Conservation (phyloP, 73 alveolate genomes). For the Uronychia setigera region DNA sequence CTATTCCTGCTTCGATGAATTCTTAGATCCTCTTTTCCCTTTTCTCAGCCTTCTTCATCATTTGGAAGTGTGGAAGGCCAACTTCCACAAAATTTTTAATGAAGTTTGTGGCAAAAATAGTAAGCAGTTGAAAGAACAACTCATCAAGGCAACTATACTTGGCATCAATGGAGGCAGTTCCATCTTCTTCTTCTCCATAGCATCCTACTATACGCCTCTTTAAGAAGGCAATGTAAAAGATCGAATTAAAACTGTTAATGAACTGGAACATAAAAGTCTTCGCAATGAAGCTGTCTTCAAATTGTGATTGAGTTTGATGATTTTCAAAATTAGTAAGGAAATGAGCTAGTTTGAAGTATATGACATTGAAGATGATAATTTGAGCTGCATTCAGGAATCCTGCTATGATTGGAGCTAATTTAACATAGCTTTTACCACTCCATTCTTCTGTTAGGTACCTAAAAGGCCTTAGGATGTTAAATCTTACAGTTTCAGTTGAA, state of each 20-base stretch:
- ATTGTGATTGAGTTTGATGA: conserved; percentile 55
- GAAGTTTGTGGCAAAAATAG: conserved; percentile 2
- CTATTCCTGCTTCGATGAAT: neutral
- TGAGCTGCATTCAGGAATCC: conserved; percentile 58
- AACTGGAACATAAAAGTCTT: conserved; percentile 66
- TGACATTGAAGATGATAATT: conserved; percentile 53
- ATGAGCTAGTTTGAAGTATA: conserved; percentile 33
- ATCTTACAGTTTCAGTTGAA: conserved; percentile 38
- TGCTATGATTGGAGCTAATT: conserved; percentile 29
- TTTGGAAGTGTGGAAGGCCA: neutral
- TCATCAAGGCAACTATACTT: conserved; percentile 14
- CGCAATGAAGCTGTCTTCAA: conserved; percentile 56
- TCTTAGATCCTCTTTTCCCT: neutral
- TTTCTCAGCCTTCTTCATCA: neutral
- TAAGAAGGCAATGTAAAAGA: conserved; percentile 70
- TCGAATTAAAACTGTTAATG: conserved; percentile 65
- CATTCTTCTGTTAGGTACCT: conserved; percentile 11
- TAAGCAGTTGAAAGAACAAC: conserved; percentile 9
- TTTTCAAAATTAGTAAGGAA: conserved; percentile 60
- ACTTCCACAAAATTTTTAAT: conserved; percentile 4
- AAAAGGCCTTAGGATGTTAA: neutral
- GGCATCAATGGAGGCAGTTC: neutral
- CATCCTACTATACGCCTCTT: conserved; percentile 39
- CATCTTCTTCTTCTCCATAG: neutral
- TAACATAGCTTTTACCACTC: conserved; percentile 8